phyloP scores from a whole-genome alignment of 2,329 filamentous ascomycete species.

The Akanthomyces lecanii region DNA sequence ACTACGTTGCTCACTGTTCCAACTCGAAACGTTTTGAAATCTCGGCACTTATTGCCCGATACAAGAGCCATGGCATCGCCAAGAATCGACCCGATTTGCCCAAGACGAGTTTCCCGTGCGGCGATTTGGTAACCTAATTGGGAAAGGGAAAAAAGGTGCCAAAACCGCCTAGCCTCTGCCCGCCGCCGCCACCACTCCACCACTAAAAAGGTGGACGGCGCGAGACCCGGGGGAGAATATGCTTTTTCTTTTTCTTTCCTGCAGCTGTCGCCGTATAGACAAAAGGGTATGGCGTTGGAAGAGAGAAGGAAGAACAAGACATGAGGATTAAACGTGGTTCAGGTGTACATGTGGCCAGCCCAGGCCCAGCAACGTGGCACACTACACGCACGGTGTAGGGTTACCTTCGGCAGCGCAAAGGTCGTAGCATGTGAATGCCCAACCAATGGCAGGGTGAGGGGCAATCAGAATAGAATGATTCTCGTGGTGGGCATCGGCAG shows the following conservation, averaged over 20 bases:
- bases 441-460: no score
- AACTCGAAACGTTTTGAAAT: background rate
- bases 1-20: background rate
- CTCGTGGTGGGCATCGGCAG: no score
- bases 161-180: background rate
- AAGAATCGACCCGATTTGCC: constrained; percentile 9
- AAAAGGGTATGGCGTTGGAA: background rate
- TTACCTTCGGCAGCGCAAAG: no score
- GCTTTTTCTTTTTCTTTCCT: background rate
- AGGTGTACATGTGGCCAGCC: background rate
- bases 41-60: background rate
- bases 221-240: constrained; percentile 1
- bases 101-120: constrained; percentile 2
- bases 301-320: background rate
- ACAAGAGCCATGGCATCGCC: background rate
- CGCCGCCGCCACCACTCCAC: no score
- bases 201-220: background rate
- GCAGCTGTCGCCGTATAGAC: background rate
- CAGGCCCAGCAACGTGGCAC: background rate
- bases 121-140: constrained; percentile 14
- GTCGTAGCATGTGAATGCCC: no score
- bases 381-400: background rate
- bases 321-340: background rate
- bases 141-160: background rate
- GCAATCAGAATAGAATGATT: no score